These are phyloP conservation scores for Periconia digitata DNA, from an alignment of 2,329 filamentous ascomycete genomes.

Conservation along the genomic window DNA sequence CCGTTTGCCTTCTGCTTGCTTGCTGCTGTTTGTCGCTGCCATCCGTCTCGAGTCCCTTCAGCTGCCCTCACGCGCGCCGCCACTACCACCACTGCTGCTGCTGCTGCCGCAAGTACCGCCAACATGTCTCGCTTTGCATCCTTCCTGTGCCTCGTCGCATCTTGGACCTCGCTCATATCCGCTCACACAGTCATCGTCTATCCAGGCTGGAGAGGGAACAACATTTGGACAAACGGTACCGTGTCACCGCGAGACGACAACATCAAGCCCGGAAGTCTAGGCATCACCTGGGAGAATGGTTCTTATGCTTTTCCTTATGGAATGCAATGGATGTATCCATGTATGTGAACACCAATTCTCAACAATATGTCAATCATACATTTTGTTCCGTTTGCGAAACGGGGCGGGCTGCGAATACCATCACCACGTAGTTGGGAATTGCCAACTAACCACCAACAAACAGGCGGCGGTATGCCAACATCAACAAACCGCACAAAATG, in stretches of 20 bases:
- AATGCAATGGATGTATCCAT: constrained; percentile 96
- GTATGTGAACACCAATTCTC: constrained; percentile 57
- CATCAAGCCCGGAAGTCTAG: constrained; percentile 46
- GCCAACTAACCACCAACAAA: constrained; percentile 10
- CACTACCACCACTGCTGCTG: constrained; percentile 1
- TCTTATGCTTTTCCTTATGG: constrained; percentile 71
- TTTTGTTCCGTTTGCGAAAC: too few species aligned
- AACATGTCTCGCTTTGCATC: constrained; percentile 39
- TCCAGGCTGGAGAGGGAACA: constrained; percentile 84
- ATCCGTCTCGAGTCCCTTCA: background rate
- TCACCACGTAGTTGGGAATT: too few species aligned
- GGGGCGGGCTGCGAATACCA: too few species aligned
- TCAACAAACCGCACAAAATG: constrained; percentile 87
- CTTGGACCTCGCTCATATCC: constrained; percentile 48
- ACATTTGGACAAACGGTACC: constrained; percentile 74
- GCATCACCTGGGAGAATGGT: constrained; percentile 49
- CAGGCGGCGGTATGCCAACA: constrained; percentile 80
- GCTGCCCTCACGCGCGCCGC: background rate
- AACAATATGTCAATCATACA: background rate
- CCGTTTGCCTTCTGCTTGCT: background rate
- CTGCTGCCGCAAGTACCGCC: constrained; percentile 4
- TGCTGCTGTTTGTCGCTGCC: background rate
- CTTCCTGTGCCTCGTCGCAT: constrained; percentile 34
- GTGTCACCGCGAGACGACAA: constrained; percentile 41
- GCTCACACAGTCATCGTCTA: constrained; percentile 86